A percentile compares a stretch with the other conserved stretches of the same genome.
These are phyloP conservation scores for Blastocystis sp. DNA, from an alignment of 352 stramenopile species.

Conservation along the genomic window DNA sequence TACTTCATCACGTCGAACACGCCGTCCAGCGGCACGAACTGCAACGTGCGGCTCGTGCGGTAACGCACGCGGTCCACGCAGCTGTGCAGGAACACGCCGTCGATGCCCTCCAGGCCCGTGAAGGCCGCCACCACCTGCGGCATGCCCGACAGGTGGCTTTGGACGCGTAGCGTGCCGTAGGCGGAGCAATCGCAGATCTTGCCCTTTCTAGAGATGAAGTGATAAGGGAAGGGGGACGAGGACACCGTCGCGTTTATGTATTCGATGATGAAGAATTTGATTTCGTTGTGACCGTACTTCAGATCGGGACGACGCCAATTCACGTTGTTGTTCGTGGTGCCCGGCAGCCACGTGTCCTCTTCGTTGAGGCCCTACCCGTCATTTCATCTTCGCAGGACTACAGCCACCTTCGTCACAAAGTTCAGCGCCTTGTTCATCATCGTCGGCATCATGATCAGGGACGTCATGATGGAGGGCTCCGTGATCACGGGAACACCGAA, in stretches of 20 bases:
- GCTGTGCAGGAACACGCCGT: slow-evolving; percentile 12
- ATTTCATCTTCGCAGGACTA: neutral
- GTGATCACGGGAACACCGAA: slow-evolving; percentile 51
- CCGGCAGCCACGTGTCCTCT: slow-evolving; percentile 24
- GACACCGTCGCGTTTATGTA: slow-evolving; percentile 10
- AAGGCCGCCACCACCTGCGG: slow-evolving; percentile 3
- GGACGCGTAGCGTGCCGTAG: slow-evolving; percentile 5
- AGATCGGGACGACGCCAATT: slow-evolving; percentile 22
- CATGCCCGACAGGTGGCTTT: slow-evolving; percentile 21
- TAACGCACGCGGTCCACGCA: slow-evolving; percentile 9
- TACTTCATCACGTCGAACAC: slow-evolving; percentile 2
- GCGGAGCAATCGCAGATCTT: neutral
- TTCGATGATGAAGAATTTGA: slow-evolving; percentile 25
- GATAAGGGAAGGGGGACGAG: neutral
- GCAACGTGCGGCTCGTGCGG: slow-evolving; percentile 1
- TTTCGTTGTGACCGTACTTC: slow-evolving; percentile 29
- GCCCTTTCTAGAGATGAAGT: slow-evolving; percentile 31
- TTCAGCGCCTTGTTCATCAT: slow-evolving; percentile 1
- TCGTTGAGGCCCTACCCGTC: neutral
- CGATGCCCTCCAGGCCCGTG: neutral
- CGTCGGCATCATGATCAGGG: slow-evolving; percentile 15
- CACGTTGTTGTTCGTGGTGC: slow-evolving; percentile 1
- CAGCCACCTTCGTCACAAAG: slow-evolving; percentile 18
- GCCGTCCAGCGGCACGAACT: slow-evolving; percentile 39
- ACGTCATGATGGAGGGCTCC: slow-evolving; percentile 43